These are phyloP conservation scores for Pleurotus salmoneostramineus DNA, from an alignment of 768 basidiomycete genomes.

Conservation along the genomic window DNA sequence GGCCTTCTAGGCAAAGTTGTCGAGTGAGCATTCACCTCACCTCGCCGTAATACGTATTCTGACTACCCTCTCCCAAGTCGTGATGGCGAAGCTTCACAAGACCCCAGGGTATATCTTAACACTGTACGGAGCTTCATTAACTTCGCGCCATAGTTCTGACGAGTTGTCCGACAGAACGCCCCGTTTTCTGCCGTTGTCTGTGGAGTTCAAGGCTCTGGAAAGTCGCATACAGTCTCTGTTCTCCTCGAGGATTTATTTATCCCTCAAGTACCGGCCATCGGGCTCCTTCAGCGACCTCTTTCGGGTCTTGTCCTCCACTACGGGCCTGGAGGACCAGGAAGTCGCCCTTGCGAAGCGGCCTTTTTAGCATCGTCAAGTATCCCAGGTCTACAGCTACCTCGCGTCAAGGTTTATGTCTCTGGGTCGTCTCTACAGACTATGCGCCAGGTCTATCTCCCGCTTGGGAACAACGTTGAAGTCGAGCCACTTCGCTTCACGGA, in stretches of 20 bases:
- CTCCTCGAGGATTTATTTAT: constrained; percentile 71
- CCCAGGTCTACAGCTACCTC: constrained; percentile 25
- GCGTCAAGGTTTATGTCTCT: constrained; percentile 53
- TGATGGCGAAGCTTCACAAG: constrained; percentile 26
- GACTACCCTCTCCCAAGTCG: constrained; percentile 18
- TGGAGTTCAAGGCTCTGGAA: constrained; percentile 73
- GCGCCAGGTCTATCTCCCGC: constrained; percentile 48
- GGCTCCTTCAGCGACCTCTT: constrained; percentile 49
- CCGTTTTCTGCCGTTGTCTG: constrained; percentile 76
- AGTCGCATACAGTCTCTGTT: constrained; percentile 68
- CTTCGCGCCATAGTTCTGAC: no score
- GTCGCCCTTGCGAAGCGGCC: constrained; percentile 63
- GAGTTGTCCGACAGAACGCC: constrained; percentile 43
- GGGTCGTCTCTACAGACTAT: constrained; percentile 58
- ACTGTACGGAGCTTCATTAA: constrained; percentile 36
- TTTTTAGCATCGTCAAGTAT: constrained; percentile 42
- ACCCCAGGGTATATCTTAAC: constrained; percentile 62
- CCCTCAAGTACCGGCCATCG: constrained; percentile 42
- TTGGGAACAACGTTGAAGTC: constrained; percentile 46
- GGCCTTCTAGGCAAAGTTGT: constrained; percentile 55
- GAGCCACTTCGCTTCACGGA: constrained; percentile 52
- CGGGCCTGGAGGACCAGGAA: constrained; percentile 57
- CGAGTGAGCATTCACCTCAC: constrained; percentile 27
- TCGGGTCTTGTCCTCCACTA: constrained; percentile 66
- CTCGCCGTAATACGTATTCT: no score